phyloP scores from a whole-genome alignment of 148 eudicot genomes.

The Simmondsia chinensis region DNA sequence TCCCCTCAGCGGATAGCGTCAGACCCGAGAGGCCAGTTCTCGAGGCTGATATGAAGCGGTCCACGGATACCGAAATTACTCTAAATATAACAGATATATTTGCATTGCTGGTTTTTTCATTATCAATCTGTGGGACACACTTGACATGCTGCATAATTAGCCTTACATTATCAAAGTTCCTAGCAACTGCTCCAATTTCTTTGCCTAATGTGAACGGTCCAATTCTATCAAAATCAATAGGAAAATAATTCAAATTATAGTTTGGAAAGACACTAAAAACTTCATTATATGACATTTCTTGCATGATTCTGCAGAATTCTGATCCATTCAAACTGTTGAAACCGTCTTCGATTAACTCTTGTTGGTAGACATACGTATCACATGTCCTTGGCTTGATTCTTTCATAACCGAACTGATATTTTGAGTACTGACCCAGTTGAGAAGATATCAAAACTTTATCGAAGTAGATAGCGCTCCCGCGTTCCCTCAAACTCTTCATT shows the following conservation, averaged over 20 bases:
- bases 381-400: conserved; percentile 5
- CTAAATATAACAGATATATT: conserved; percentile 13
- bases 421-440: conserved; percentile 9
- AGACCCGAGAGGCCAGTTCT: conserved; percentile 14
- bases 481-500: conserved; percentile 12
- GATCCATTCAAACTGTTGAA: conserved; percentile 6
- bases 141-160: conserved; percentile 5
- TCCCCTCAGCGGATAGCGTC: conserved; percentile 20
- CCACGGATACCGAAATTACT: conserved; percentile 3
- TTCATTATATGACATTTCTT: conserved; percentile 1
- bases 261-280: conserved; percentile 7
- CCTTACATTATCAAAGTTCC: conserved; percentile 4
- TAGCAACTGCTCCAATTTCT: background rate
- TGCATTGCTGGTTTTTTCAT: background rate
- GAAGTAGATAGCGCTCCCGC: conserved; percentile 5
- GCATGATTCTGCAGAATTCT: conserved; percentile 13
- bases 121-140: conserved; percentile 1
- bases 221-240: background rate
- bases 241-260: background rate
- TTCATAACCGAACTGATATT: conserved; percentile 9
- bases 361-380: background rate
- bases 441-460: conserved; percentile 15
- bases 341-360: conserved; percentile 16
- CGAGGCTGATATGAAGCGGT: background rate
- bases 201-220: conserved; percentile 18